Evolutionary conservation across 306 rosid genomes (phyloP).

Genomic region (Carpinus fangiana): DNA sequence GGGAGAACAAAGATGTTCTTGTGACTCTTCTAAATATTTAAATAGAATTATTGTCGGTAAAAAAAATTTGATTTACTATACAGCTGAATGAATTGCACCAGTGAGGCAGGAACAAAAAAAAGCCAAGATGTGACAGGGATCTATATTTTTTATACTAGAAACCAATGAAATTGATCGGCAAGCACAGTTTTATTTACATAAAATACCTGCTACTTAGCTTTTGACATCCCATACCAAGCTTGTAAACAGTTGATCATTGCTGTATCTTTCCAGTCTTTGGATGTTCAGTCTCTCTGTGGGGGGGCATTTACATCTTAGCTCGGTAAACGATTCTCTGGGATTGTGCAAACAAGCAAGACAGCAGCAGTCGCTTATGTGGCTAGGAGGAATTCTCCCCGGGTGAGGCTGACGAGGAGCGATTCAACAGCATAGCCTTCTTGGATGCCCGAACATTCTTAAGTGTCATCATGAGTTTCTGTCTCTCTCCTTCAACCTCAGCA

Average conservation of each 20-base stretch:
- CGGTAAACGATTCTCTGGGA: slow-evolving; percentile 27
- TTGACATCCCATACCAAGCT: slow-evolving; percentile 30
- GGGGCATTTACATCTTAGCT: slow-evolving; percentile 35
- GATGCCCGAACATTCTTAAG: slow-evolving; percentile 76
- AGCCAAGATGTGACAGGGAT: slow-evolving; percentile 39
- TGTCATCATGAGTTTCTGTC: slow-evolving; percentile 95
- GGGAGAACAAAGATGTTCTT: not conserved
- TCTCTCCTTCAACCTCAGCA: slow-evolving; percentile 98
- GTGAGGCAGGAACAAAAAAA: not conserved
- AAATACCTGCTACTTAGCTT: slow-evolving; percentile 40
- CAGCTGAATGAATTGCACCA: slow-evolving; percentile 43
- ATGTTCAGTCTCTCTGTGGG: slow-evolving; percentile 27
- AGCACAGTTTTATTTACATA: slow-evolving; percentile 57
- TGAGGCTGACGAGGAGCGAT: slow-evolving; percentile 40
- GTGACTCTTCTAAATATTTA: slow-evolving; percentile 10
- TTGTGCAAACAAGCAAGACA: slow-evolving; percentile 28
- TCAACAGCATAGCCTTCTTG: slow-evolving; percentile 45
- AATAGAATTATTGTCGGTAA: slow-evolving; percentile 34
- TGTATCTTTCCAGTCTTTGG: slow-evolving; percentile 26
- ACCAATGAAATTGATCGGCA: slow-evolving; percentile 21
- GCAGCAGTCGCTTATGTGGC: slow-evolving; percentile 22
- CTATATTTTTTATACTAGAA: slow-evolving; percentile 31
- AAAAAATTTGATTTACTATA: slow-evolving; percentile 49
- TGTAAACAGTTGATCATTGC: slow-evolving; percentile 34
- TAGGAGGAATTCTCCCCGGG: slow-evolving; percentile 55